Percentiles rank a stretch among this genome's conserved stretches.
These are phyloP conservation scores for Trichoderma asperelloides DNA, from an alignment of 495 filamentous ascomycete species.

Conservation along the genomic window DNA sequence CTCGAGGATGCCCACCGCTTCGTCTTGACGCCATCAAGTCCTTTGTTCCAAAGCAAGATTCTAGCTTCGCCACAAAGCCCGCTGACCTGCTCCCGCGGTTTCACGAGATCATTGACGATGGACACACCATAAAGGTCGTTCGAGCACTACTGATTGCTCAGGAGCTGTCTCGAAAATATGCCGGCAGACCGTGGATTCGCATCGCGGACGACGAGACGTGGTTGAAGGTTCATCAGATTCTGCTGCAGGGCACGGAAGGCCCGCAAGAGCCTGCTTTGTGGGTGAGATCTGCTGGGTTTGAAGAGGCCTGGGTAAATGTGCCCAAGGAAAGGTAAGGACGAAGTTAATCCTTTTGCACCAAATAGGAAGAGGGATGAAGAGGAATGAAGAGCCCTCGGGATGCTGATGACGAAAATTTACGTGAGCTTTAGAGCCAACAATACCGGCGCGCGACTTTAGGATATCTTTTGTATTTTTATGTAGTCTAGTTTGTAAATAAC, in stretches of 20 bases:
- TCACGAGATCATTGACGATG: conserved; percentile 54
- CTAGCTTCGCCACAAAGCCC: neutral
- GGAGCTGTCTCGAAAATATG: conserved; percentile 22
- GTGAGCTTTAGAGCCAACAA: neutral
- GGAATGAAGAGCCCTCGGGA: too few relatives aligned
- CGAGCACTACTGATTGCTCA: conserved; percentile 49
- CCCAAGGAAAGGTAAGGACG: neutral
- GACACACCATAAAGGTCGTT: conserved; percentile 65
- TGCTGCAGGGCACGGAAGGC: conserved; percentile 46
- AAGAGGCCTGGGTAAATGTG: conserved; percentile 45
- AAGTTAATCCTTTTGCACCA: too few relatives aligned
- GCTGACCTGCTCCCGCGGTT: conserved; percentile 47
- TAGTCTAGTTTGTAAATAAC: neutral
- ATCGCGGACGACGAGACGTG: conserved; percentile 60
- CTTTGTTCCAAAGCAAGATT: conserved; percentile 37
- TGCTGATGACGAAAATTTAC: neutral
- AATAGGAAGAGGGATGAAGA: too few relatives aligned
- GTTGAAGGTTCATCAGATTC: conserved; percentile 59
- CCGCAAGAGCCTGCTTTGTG: conserved; percentile 30
- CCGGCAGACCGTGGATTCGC: conserved; percentile 34
- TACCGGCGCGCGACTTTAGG: neutral
- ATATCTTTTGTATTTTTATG: neutral
- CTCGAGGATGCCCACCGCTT: conserved; percentile 46
- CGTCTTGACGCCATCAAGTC: conserved; percentile 43
- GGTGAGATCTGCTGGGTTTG: conserved; percentile 48